Evolutionary conservation across 2,329 filamentous ascomycete species (phyloP).

Genomic region (Tolypocladium sp.): DNA sequence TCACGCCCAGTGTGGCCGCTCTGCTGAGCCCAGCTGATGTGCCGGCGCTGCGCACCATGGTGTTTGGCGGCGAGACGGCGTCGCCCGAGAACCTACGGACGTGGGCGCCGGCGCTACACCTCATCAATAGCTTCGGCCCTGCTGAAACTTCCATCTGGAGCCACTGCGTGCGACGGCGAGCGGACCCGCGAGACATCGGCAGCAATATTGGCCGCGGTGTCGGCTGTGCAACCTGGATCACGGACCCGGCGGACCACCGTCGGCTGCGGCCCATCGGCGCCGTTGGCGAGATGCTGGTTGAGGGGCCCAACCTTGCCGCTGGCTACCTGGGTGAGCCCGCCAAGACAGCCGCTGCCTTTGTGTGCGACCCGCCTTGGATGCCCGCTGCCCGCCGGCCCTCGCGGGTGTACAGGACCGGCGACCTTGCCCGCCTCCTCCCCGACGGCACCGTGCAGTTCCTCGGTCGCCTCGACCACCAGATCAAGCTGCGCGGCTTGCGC

Average conservation of each 20-base stretch:
- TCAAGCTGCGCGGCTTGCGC: background rate
- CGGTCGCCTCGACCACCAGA: background rate
- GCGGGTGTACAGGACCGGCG: background rate
- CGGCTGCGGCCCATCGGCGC: background rate
- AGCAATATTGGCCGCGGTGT: no score
- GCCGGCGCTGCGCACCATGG: background rate
- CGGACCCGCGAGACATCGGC: no score
- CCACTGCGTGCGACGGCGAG: no score
- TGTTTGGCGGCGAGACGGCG: background rate
- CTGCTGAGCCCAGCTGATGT: background rate
- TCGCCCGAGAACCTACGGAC: no score
- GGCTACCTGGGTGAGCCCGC: background rate
- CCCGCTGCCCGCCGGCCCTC: background rate
- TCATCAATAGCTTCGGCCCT: background rate
- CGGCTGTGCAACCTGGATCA: background rate
- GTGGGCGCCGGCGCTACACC: background rate
- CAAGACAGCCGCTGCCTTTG: background rate
- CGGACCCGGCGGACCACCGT: background rate
- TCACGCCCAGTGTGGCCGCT: background rate
- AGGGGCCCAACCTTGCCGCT: background rate
- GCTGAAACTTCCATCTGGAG: background rate
- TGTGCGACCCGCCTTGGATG: background rate
- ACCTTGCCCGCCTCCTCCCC: background rate
- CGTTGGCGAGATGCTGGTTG: background rate
- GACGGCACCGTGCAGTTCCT: background rate